Base-by-base conservation (phyloP, 23 red algal species). In the Chondrus crispus region DNA sequence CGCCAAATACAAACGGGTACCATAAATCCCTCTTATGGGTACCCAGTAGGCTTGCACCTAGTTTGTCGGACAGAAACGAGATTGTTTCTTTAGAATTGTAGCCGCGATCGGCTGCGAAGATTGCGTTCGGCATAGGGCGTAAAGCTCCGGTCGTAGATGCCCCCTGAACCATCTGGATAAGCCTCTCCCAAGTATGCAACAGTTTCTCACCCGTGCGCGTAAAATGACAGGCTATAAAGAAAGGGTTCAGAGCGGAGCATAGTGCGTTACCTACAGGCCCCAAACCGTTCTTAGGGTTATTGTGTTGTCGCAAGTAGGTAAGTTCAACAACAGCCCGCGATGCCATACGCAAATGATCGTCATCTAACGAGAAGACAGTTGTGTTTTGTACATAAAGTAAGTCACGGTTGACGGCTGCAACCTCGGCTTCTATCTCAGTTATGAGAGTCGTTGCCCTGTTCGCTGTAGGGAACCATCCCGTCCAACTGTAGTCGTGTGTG, bases 261-360 rank as follows among this genome's bases (percentile, higher is more conserved):
- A 78, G 9, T 49, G 73, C 73, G 43, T 78, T 78, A 49, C 54
- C 54, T 3, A 78, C 40, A 36, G 73, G 73, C 49, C 73, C 44
- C 2, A 78, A 28, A 6, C 48, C 75, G 10, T 80, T 80, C 19
- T 80, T 22, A 6, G 75, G 75, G 41, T 80, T 80, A 35, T 80
- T 80, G 4, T 57, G 8, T 26, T 80, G 75, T 3, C 26, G 41
- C 47, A 80, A 36, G 12, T 22, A 18, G 16, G 75, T 54, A 5
- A 80, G 19, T 2, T 80, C 48, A 2, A 45, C 9, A 5, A 80
- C 75, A 3, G 46, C 75, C 28, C 26, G 3, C 39, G 75, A 80
- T 49, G 48, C 48, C 13, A 80, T 18, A 4, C 75, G 2, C 30
- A 57, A 52, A 6, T 80, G 75, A 7, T 80, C 75, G 46, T 80